Evolutionary conservation across 805 yeast species (phyloP), one percentile per base, ranked within the genome.

Genomic region (Wickerhamomyces sydowiorum): DNA sequence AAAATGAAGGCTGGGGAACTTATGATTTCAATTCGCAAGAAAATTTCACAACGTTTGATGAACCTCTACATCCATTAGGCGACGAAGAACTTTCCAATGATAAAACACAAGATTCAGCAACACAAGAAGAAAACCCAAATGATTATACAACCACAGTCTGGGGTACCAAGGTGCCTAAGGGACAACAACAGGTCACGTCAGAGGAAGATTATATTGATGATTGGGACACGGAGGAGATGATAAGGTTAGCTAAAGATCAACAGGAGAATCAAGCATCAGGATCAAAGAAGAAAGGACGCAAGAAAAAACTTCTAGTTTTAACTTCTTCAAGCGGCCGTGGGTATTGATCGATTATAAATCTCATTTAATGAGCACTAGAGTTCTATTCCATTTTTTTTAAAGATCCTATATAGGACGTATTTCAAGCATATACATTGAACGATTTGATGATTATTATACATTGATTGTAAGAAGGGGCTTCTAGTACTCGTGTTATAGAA

Each of bases 101-200:
- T 9, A 51, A 27, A 7, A 37, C 37, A 15, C 37, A 38, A 4
- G 38, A 39, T 9, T 23, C 25, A 7, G 25, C 36, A 25, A 29
- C 39, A n/a, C 13, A 41, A 21, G 13, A 45, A 35, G 21, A 22
- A 15, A 55, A 52, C 27, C 56, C 51, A 15, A 54, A 52, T 0
- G 60, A 60, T 12, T 63, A 56, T 41, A 66, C 69, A 31, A 74
- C 77, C 1, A 81, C 93, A 0, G 78, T 86, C 3, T 86, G 95
- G 95, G 95, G 95, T 0, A 85, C 93, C 0, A 59, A 61, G 25
- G 61, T 60, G 12, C 64, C 56, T 45, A 40, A 56, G 39, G 70
- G 61, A 34, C 57, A 57, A 37, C 38, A 46, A 37, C 38, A 46
- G 17, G 58, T 51, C 31, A 40, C 47, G 15, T 46, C 44, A 36